Evolutionary conservation across 495 filamentous ascomycete species (phyloP), one percentile per base, ranked within the genome.

Genomic region (Hypoxylon lienhwacheense): DNA sequence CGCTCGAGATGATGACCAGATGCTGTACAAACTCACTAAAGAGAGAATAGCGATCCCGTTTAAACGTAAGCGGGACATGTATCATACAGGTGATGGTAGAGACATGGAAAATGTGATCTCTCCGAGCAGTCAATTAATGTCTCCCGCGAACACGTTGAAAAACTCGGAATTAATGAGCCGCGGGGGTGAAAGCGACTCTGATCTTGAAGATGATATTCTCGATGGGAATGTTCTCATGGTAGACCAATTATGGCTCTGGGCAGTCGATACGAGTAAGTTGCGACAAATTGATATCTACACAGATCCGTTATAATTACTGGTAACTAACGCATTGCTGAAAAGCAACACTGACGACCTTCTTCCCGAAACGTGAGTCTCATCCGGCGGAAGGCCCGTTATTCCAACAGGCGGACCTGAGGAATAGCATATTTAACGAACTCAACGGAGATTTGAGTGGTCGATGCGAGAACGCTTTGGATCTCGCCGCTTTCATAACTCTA

Each of bases 181-280:
- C 1, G 33, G 31, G n/a, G 64, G 59, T 1, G 70, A 71, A 2
- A 57, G 52, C 7, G 66, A 68, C 5, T 34, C 56, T 0, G 66
- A 75, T 7, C 25, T 59, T 3, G 73, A 72, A 43, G 43, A 69
- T 16, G 51, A 73, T n/a, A 73, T 82, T 7, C 70, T 76, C 40
- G 75, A 85, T 22, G 79, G 79, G 0, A 84, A 85, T 55, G 77
- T 86, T 11, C 69, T 87, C 8, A 86, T 87, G 83, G 83, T 88
- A 5, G 84, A 87, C 53, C 83, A 86, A 51, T 69, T 88, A 3
- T 87, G 84, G 85, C 64, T 86, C 0, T 88, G 82, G 82, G 79
- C 84, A 10, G 76, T 85, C 4, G 77, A 85, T 47, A 72, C 73
- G 17, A 81, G 80, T 73, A 66, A 68, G 71, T 51, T 25, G 3